phyloP scores from a whole-genome alignment of 176 grass and related monocot genomes.

The Ensete glaucum region DNA sequence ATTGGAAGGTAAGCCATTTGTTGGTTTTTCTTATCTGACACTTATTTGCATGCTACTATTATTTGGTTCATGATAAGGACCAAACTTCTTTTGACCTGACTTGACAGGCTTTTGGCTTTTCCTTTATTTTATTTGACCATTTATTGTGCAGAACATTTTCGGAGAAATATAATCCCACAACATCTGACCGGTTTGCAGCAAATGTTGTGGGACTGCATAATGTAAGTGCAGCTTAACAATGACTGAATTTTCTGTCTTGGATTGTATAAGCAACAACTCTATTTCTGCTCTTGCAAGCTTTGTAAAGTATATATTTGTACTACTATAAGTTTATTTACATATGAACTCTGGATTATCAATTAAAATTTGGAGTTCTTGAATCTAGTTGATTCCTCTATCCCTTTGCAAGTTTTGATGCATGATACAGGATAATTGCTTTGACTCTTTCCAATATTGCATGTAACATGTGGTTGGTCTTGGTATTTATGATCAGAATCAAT shows the following conservation, averaged over 20 bases:
- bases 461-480: too few species aligned
- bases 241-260: neutral
- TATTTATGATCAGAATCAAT: too few species aligned
- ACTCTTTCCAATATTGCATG: too few species aligned
- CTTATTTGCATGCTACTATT: neutral
- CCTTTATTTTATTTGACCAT: slow-evolving; percentile 8
- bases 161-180: slow-evolving; percentile 58
- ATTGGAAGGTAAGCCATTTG: slow-evolving; percentile 56
- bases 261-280: too few species aligned
- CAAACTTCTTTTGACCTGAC: neutral
- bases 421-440: too few species aligned
- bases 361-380: too few species aligned
- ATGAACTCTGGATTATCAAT: too few species aligned
- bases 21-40: neutral
- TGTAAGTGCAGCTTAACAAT: slow-evolving; percentile 38
- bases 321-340: too few species aligned
- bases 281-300: too few species aligned
- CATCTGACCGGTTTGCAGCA: slow-evolving; percentile 51
- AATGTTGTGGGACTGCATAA: slow-evolving; percentile 81
- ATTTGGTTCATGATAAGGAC: neutral
- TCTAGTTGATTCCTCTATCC: too few species aligned
- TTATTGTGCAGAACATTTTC: slow-evolving; percentile 55
- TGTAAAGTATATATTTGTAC: too few species aligned
- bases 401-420: too few species aligned
- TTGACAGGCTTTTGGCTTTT: neutral